phyloP scores from a whole-genome alignment of 768 basidiomycete species.

The Leccinum aurantiacum region DNA sequence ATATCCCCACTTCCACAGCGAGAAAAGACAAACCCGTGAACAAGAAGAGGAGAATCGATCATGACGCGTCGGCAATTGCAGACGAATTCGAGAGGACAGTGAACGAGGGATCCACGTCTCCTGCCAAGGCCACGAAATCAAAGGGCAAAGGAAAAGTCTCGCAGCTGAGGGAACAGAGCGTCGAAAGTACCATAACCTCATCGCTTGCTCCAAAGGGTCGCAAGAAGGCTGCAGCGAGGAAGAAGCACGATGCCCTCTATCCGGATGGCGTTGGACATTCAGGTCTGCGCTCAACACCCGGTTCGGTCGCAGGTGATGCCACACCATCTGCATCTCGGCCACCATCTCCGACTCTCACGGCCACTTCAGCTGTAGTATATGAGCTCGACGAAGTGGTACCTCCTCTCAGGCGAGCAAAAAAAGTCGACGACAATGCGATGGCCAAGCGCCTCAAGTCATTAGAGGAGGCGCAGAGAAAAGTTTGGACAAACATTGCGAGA shows the following conservation, averaged over 20 bases:
- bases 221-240: constrained; percentile 56
- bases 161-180: constrained; percentile 51
- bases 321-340: constrained; percentile 73
- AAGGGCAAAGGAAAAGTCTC: constrained; percentile 55
- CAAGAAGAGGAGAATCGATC: constrained; percentile 67
- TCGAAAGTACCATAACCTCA: constrained; percentile 51
- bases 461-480: constrained; percentile 83
- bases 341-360: constrained; percentile 58
- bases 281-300: constrained; percentile 49
- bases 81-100: constrained; percentile 51
- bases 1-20: constrained; percentile 36
- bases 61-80: constrained; percentile 35
- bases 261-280: constrained; percentile 51
- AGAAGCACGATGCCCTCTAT: constrained; percentile 52
- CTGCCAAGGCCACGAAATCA: constrained; percentile 35
- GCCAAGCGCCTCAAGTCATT: constrained; percentile 71
- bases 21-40: constrained; percentile 44
- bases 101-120: constrained; percentile 39
- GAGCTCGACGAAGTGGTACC: constrained; percentile 71
- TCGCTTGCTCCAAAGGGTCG: constrained; percentile 47
- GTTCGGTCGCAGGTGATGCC: constrained; percentile 61
- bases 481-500: constrained; percentile 87
- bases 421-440: constrained; percentile 70
- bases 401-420: constrained; percentile 73
- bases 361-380: constrained; percentile 60